Conservation (phyloP, 768 basidiomycete genomes). For the Macrocybe gigantea region DNA sequence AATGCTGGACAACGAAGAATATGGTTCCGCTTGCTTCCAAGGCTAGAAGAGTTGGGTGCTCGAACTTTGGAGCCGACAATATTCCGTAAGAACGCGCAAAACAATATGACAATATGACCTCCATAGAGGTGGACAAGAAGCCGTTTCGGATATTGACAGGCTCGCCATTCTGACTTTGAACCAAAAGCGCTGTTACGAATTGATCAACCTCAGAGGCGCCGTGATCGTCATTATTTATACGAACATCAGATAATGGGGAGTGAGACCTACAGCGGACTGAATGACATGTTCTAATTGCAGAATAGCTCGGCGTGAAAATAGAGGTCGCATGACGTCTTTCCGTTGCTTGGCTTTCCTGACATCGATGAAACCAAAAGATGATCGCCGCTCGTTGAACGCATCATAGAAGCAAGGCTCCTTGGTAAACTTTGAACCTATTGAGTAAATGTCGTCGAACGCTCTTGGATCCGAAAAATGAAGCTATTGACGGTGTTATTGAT, state of each 20-base stretch:
- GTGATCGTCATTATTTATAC: neutral
- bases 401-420: slow-evolving; percentile 22
- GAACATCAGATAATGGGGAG: neutral
- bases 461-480: slow-evolving; percentile 29
- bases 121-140: slow-evolving; percentile 20
- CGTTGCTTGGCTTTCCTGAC: slow-evolving; percentile 18
- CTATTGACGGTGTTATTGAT: slow-evolving; percentile 12
- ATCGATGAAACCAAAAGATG: slow-evolving; percentile 21
- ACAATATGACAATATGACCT: slow-evolving; percentile 26
- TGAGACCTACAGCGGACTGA: slow-evolving; percentile 18
- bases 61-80: slow-evolving; percentile 16
- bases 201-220: slow-evolving; percentile 14
- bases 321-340: slow-evolving; percentile 20
- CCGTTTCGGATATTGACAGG: slow-evolving; percentile 18
- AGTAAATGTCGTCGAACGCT: slow-evolving; percentile 30
- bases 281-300: slow-evolving; percentile 21
- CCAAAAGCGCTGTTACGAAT: slow-evolving; percentile 11
- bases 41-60: slow-evolving; percentile 17
- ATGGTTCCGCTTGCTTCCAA: slow-evolving; percentile 9
- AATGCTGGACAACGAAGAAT: slow-evolving; percentile 11
- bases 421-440: slow-evolving; percentile 13
- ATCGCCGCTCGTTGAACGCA: slow-evolving; percentile 16
- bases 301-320: slow-evolving; percentile 28
- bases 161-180: neutral
- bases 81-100: slow-evolving; percentile 20